These are phyloP conservation scores for Saccharomyces jurei DNA, from an alignment of 805 yeast genomes.

Conservation along the genomic window DNA sequence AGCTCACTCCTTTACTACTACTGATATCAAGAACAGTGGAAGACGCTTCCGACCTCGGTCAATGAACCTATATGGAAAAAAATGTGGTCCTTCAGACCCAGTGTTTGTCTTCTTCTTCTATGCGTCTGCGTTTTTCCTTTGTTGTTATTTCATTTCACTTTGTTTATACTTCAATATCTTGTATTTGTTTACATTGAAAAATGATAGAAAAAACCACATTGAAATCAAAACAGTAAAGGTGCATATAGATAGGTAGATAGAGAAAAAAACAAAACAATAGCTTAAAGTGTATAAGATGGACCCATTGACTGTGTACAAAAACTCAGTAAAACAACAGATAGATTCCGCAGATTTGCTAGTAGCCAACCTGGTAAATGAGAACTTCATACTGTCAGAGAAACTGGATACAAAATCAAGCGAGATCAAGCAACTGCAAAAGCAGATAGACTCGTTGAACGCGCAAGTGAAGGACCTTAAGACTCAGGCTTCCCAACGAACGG, in stretches of 20 bases:
- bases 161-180: neutral
- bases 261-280: neutral
- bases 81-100: too few species aligned
- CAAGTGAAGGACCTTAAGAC: constrained; percentile 6
- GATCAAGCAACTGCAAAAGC: constrained; percentile 8
- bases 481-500: constrained; percentile 12
- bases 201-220: neutral
- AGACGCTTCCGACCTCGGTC: too few species aligned
- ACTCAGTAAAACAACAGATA: constrained; percentile 19
- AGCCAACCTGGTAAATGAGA: constrained; percentile 21
- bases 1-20: too few species aligned
- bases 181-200: neutral
- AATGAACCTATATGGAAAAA: too few species aligned
- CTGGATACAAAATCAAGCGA: constrained; percentile 17
- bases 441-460: constrained; percentile 5
- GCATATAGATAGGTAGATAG: neutral
- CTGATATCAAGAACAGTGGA: too few species aligned
- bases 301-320: constrained; percentile 16
- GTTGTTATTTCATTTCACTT: neutral
- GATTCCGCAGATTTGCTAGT: constrained; percentile 27
- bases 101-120: neutral
- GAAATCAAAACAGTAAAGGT: neutral
- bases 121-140: neutral
- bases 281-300: constrained; percentile 8
- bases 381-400: constrained; percentile 14